These are phyloP conservation scores for Durotheca rogersii DNA, from an alignment of 495 filamentous ascomycete species.

Conservation along the genomic window DNA sequence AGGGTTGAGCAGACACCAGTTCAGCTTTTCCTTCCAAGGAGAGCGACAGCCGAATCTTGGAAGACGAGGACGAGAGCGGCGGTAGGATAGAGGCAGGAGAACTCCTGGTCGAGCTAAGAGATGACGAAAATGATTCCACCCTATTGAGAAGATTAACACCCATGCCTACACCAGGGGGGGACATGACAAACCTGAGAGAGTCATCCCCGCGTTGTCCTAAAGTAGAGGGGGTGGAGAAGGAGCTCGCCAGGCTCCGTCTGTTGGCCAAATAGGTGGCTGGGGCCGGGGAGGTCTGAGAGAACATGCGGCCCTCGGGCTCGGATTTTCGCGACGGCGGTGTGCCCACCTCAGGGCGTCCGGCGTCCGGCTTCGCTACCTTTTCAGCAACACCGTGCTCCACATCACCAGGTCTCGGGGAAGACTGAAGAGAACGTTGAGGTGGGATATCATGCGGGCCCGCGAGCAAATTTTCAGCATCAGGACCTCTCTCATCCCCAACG, in stretches of 20 bases:
- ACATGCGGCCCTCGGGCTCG: constrained; percentile 10
- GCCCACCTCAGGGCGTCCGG: constrained; percentile 5
- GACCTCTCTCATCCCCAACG: constrained; percentile 11
- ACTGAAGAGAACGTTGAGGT: constrained; percentile 18
- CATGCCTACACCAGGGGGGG: background rate
- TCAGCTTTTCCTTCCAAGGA: constrained; percentile 83
- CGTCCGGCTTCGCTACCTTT: background rate
- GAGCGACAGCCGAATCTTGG: constrained; percentile 64
- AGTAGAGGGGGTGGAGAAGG: constrained; percentile 39
- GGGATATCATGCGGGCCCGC: constrained; percentile 14
- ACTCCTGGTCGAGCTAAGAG: constrained; percentile 36
- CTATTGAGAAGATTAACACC: constrained; percentile 25
- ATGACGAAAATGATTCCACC: constrained; percentile 38
- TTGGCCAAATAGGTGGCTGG: constrained; percentile 42
- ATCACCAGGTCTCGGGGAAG: constrained; percentile 19
- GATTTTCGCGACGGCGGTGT: constrained; percentile 18
- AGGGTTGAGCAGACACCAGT: constrained; percentile 68
- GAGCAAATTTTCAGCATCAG: constrained; percentile 13
- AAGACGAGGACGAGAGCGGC: constrained; percentile 41
- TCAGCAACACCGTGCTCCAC: background rate
- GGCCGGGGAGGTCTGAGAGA: constrained; percentile 37
- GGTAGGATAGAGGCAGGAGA: constrained; percentile 31
- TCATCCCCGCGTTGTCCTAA: constrained; percentile 36
- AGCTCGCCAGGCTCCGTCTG: constrained; percentile 41
- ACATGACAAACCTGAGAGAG: constrained; percentile 36